These are phyloP conservation scores for Andrographis paniculata DNA, from an alignment of 305 asterid species.

Conservation along the genomic window DNA sequence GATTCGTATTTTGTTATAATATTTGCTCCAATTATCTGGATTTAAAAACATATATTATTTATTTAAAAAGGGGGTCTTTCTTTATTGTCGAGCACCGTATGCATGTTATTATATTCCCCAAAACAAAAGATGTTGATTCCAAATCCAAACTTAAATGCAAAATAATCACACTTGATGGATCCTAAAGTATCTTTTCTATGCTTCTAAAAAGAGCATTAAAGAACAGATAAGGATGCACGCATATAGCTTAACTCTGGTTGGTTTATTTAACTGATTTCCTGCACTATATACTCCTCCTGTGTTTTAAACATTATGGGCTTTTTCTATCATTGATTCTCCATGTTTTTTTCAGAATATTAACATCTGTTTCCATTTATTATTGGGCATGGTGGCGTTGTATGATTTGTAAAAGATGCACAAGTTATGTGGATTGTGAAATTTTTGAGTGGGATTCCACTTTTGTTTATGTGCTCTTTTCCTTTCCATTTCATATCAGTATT, in stretches of 20 bases:
- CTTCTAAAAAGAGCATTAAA: conserved; percentile 18
- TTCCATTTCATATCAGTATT: neutral
- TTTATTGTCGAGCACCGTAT: too few relatives aligned
- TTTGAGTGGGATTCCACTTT: conserved; percentile 29
- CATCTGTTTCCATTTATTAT: neutral
- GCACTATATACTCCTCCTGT: too few relatives aligned
- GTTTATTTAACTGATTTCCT: too few relatives aligned
- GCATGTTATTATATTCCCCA: too few relatives aligned
- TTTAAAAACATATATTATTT: too few relatives aligned
- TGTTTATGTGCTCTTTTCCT: neutral
- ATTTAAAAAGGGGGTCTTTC: too few relatives aligned
- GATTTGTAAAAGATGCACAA: conserved; percentile 17
- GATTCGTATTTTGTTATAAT: too few relatives aligned
- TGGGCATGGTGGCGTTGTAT: conserved; percentile 3
- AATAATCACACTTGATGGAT: neutral
- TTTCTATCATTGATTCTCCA: neutral
- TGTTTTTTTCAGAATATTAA: neutral
- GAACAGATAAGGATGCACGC: conserved; percentile 34
- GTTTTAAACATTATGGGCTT: too few relatives aligned
- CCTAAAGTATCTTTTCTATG: conserved; percentile 23
- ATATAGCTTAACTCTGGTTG: conserved; percentile 22
- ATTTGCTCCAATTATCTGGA: too few relatives aligned
- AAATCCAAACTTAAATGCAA: neutral
- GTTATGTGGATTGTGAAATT: conserved; percentile 16
- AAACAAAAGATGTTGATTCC: too few relatives aligned